A percentile compares a stretch with the other conserved stretches of the same genome.
These are phyloP conservation scores for Bromus sterilis DNA, from an alignment of 176 grass and related monocot genomes.

Conservation along the genomic window DNA sequence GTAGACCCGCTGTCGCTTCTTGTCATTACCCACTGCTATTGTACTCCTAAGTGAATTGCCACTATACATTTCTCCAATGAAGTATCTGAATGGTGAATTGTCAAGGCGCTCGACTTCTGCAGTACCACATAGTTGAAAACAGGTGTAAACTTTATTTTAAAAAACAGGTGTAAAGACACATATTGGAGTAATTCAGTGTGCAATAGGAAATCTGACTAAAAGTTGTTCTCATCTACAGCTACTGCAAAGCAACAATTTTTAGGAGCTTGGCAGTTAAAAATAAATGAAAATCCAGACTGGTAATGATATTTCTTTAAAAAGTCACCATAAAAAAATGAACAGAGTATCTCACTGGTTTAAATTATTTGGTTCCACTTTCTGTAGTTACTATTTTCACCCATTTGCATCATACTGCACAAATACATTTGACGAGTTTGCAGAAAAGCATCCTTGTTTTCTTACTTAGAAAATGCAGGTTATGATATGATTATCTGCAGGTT, in stretches of 20 bases:
- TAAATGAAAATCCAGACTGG: neutral
- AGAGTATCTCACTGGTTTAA: neutral
- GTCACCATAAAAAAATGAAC: neutral
- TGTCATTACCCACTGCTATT: constrained; percentile 93
- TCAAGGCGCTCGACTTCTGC: constrained; percentile 49
- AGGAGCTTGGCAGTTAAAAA: neutral
- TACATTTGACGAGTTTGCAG: neutral
- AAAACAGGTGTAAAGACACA: neutral
- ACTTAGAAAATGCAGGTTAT: neutral
- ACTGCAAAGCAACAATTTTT: neutral
- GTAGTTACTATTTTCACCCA: neutral
- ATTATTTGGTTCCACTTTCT: neutral
- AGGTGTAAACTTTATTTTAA: neutral
- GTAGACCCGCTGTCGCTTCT: constrained; percentile 91
- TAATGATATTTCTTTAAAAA: neutral
- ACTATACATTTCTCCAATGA: constrained; percentile 80
- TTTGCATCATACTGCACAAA: neutral
- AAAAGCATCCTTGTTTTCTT: neutral
- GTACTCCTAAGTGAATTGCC: constrained; percentile 95
- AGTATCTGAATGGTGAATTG: constrained; percentile 84
- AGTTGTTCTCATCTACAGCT: neutral
- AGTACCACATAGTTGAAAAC: constrained; percentile 10
- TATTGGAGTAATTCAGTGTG: neutral
- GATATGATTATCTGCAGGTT: neutral
- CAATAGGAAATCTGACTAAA: neutral